phyloP scores from a whole-genome alignment of 352 stramenopile species.

The Phytophthora uliginosa region DNA sequence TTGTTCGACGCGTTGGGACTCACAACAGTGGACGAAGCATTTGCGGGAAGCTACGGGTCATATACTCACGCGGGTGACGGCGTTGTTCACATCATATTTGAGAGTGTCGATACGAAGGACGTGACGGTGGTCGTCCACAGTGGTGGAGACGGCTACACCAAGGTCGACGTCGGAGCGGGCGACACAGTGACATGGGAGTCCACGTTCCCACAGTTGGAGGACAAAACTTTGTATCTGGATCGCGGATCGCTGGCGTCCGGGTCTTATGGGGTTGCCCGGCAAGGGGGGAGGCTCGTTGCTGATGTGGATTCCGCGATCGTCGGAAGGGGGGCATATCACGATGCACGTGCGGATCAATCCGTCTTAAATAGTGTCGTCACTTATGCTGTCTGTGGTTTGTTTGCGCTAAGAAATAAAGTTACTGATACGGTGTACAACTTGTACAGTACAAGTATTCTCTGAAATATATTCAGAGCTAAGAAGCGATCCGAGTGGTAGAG shows the following conservation, averaged over 20 bases:
- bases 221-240: constrained; percentile 53
- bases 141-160: constrained; percentile 27
- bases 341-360: constrained; percentile 59
- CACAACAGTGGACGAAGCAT: constrained; percentile 41
- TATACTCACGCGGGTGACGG: constrained; percentile 39
- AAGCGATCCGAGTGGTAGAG: too few relatives aligned
- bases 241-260: constrained; percentile 50
- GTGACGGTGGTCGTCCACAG: constrained; percentile 39
- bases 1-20: constrained; percentile 44
- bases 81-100: constrained; percentile 40
- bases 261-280: constrained; percentile 28
- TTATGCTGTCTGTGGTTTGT: neutral
- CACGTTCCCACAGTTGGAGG: constrained; percentile 39
- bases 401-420: too few relatives aligned
- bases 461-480: too few relatives aligned
- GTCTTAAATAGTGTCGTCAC: constrained; percentile 14
- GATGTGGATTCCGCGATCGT: constrained; percentile 41
- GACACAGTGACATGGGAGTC: constrained; percentile 35
- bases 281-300: constrained; percentile 34
- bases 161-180: constrained; percentile 32
- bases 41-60: constrained; percentile 41
- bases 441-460: too few relatives aligned
- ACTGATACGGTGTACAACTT: too few relatives aligned
- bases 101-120: constrained; percentile 43
- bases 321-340: constrained; percentile 46